These are phyloP conservation scores for Mrakia frigida DNA, from an alignment of 768 basidiomycete species.

Conservation along the genomic window DNA sequence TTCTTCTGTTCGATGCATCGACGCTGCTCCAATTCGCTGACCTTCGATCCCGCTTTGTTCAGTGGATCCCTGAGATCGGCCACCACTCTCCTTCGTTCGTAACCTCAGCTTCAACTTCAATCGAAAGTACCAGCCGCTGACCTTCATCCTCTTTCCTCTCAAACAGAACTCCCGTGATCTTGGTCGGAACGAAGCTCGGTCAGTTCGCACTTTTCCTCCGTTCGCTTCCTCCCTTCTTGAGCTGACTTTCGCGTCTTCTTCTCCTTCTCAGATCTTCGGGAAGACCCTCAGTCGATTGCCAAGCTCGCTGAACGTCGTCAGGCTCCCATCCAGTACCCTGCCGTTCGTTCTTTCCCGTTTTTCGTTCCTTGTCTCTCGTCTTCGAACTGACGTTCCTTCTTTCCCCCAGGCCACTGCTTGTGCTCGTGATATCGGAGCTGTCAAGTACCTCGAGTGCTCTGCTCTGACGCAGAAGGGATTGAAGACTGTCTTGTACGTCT, in stretches of 20 bases:
- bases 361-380: background rate
- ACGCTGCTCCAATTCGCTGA: constrained; percentile 3
- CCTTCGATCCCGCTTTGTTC: background rate
- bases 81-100: constrained; percentile 22
- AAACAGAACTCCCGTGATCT: constrained; percentile 39
- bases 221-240: constrained; percentile 25
- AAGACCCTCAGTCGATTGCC: constrained; percentile 70
- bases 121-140: constrained; percentile 46
- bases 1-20: background rate
- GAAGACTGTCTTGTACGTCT: constrained; percentile 42
- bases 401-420: background rate
- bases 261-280: constrained; percentile 77
- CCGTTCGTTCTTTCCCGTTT: constrained; percentile 31
- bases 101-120: too few relatives aligned
- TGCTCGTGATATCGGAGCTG: constrained; percentile 32
- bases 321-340: constrained; percentile 40
- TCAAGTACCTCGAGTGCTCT: constrained; percentile 31
- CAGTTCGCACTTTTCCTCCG: background rate
- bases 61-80: constrained; percentile 29
- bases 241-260: background rate
- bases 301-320: constrained; percentile 43
- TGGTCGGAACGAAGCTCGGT: constrained; percentile 48
- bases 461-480: constrained; percentile 45
- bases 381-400: background rate
- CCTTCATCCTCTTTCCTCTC: background rate